Evolutionary conservation across 2,329 filamentous ascomycete species (phyloP).

Genomic region (Sclerotiophoma versabilis): DNA sequence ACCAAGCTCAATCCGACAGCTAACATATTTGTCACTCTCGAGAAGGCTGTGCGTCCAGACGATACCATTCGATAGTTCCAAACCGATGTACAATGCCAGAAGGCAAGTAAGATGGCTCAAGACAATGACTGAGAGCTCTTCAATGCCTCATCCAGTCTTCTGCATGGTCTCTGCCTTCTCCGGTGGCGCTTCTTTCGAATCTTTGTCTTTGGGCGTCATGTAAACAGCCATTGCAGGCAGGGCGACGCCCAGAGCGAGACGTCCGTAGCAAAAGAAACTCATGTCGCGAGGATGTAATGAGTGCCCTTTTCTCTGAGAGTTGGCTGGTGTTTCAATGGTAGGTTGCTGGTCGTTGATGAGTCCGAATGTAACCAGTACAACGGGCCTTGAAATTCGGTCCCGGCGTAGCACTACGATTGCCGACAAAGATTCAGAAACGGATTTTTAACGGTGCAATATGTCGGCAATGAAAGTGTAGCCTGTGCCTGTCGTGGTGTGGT

Average conservation of each 20-base stretch:
- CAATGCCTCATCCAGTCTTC: neutral
- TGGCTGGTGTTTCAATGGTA: neutral
- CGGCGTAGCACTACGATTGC: too few species aligned
- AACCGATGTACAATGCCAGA: too few species aligned
- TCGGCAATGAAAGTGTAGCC: neutral
- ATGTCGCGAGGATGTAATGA: neutral
- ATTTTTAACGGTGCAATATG: too few species aligned
- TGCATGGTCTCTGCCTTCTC: neutral
- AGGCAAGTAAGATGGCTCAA: too few species aligned
- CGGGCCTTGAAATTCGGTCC: too few species aligned
- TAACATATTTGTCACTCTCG: too few species aligned
- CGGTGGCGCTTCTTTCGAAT: neutral
- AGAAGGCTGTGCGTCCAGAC: too few species aligned
- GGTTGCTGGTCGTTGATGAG: neutral
- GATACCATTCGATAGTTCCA: too few species aligned
- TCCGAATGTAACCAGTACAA: too few species aligned
- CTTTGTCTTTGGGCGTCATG: slow-evolving; percentile 9
- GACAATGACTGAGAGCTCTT: neutral
- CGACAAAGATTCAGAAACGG: too few species aligned
- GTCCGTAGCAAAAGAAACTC: slow-evolving; percentile 11
- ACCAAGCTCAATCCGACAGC: too few species aligned
- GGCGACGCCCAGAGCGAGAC: slow-evolving; percentile 11
- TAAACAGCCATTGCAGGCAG: slow-evolving; percentile 9
- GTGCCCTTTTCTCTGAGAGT: neutral
- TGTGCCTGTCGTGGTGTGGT: neutral